Conservation (phyloP, 2,329 filamentous ascomycete genomes). For the Arthroderma sp. region DNA sequence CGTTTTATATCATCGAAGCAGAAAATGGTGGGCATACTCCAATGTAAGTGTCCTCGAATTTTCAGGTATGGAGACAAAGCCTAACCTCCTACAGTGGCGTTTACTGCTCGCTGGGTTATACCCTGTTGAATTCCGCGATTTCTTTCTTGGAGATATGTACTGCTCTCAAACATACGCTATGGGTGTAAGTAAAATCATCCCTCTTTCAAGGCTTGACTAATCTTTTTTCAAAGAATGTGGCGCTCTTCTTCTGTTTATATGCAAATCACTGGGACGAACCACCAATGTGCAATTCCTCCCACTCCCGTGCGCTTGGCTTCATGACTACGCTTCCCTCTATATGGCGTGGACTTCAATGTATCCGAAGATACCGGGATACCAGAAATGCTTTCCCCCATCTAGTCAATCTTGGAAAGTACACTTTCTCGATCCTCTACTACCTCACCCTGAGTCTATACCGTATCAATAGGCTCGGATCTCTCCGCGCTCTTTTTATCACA, state of each 20-base stretch:
- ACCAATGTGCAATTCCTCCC: conserved; percentile 65
- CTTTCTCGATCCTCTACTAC: conserved; percentile 68
- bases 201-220: conserved; percentile 12
- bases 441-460: conserved; percentile 72
- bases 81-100: conserved; percentile 52
- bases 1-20: conserved; percentile 59
- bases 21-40: conserved; percentile 81
- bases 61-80: not conserved
- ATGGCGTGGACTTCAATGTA: conserved; percentile 81
- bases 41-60: conserved; percentile 45
- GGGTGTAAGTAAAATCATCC: conserved; percentile 48
- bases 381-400: conserved; percentile 81
- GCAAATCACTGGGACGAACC: conserved; percentile 63
- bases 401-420: conserved; percentile 84
- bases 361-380: conserved; percentile 80
- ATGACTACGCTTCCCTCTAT: conserved; percentile 71
- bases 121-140: conserved; percentile 91
- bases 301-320: conserved; percentile 76
- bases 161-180: conserved; percentile 87
- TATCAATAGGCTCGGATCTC: conserved; percentile 45
- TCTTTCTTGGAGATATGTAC: conserved; percentile 95
- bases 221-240: conserved; percentile 53
- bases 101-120: conserved; percentile 74
- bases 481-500: conserved; percentile 60
- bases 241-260: conserved; percentile 90